A percentile compares a stretch with the other conserved stretches of the same genome.
Evolutionary conservation across 202 grass and related monocot genomes (phyloP).

Genomic region (Elaeis oleifera): DNA sequence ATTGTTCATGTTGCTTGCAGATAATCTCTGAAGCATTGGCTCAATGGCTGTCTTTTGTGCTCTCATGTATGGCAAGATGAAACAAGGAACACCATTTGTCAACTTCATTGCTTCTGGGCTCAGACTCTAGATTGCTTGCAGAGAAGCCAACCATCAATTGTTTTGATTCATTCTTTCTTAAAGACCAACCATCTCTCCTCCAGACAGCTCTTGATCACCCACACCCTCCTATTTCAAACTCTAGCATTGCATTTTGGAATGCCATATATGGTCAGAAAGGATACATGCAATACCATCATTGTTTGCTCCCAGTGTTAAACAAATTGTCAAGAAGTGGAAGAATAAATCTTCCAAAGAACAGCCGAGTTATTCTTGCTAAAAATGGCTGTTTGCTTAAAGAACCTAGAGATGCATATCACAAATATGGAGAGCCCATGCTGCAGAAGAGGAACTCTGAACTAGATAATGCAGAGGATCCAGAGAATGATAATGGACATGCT

Average conservation of each 20-base stretch:
- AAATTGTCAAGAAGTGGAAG: conserved; percentile 15
- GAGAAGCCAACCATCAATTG: conserved; percentile 28
- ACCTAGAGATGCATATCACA: conserved; percentile 1
- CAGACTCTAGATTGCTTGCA: conserved; percentile 31
- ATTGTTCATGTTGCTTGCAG: conserved; percentile 22
- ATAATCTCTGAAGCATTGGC: conserved; percentile 44
- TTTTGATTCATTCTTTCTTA: conserved; percentile 29
- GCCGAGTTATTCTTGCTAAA: not conserved
- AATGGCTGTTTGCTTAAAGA: conserved; percentile 9
- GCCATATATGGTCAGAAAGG: not conserved
- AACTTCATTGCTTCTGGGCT: conserved; percentile 46
- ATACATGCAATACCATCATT: conserved; percentile 1
- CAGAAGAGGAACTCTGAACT: conserved; percentile 3
- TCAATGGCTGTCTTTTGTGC: conserved; percentile 38
- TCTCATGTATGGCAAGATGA: conserved; percentile 19
- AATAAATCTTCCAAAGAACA: conserved; percentile 1
- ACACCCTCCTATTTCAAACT: conserved; percentile 36
- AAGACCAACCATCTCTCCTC: conserved; percentile 32
- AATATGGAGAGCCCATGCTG: not conserved
- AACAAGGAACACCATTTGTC: conserved; percentile 31
- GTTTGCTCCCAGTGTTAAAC: conserved; percentile 12
- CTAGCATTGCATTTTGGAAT: conserved; percentile 25
- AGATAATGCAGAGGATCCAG: not conserved
- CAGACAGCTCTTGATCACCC: conserved; percentile 35
- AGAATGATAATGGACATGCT: conserved; percentile 20